phyloP scores from a whole-genome alignment of 768 basidiomycete species.

The Hemileccinum rubropunctum region DNA sequence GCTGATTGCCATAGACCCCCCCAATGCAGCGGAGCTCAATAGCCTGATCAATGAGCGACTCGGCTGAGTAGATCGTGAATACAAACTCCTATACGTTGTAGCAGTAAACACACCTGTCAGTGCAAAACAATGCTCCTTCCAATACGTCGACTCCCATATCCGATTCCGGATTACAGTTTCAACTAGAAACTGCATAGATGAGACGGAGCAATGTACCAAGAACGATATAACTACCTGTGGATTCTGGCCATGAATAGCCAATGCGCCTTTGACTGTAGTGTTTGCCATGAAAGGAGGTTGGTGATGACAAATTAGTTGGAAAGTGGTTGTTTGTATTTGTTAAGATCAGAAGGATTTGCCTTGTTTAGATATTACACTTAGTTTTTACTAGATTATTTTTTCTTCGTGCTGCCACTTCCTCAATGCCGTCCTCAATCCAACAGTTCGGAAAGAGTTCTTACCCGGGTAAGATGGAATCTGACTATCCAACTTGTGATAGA shows the following conservation, averaged over 20 bases:
- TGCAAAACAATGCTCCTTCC: slow-evolving; percentile 99
- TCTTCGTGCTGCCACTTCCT: too few species aligned
- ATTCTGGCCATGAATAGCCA: slow-evolving; percentile 94
- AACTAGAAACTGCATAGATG: slow-evolving; percentile 69
- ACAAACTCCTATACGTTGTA: not conserved
- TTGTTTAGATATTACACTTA: slow-evolving; percentile 36
- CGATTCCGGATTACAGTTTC: slow-evolving; percentile 95
- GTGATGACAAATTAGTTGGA: not conserved
- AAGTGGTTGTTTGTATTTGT: slow-evolving; percentile 21
- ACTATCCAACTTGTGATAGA: not conserved
- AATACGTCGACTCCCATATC: slow-evolving; percentile 92
- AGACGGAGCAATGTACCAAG: slow-evolving; percentile 6
- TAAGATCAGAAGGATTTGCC: slow-evolving; percentile 19
- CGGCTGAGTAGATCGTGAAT: slow-evolving; percentile 51
- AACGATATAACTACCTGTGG: slow-evolving; percentile 61
- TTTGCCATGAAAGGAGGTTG: slow-evolving; percentile 68
- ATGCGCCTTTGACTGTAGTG: slow-evolving; percentile 84
- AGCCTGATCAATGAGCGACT: slow-evolving; percentile 90
- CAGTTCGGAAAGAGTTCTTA: too few species aligned
- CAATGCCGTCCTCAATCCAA: too few species aligned
- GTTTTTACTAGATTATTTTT: too few species aligned
- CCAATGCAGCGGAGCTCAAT: slow-evolving; percentile 80
- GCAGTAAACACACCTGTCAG: slow-evolving; percentile 64
- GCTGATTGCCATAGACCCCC: slow-evolving; percentile 93
- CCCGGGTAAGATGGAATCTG: not conserved